phyloP scores from a whole-genome alignment of 2,329 filamentous ascomycete species.

The Colletotrichum simmondsii region DNA sequence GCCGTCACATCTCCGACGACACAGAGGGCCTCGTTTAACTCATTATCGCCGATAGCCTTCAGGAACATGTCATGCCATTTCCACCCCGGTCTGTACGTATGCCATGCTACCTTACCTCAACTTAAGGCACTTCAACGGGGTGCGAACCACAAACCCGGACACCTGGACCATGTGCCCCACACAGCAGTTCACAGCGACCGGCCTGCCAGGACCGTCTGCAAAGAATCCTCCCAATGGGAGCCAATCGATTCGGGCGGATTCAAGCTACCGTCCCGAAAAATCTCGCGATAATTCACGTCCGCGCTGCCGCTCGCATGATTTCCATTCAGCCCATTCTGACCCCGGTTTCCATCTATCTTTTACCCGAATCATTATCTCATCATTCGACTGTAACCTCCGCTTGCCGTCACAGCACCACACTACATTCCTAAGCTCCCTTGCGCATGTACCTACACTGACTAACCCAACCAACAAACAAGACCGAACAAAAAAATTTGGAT shows the following conservation, averaged over 20 bases:
- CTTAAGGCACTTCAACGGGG: neutral
- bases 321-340: constrained; percentile 8
- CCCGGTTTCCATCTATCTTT: neutral
- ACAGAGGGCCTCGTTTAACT: constrained; percentile 18
- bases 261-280: constrained; percentile 32
- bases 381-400: neutral
- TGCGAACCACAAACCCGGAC: constrained; percentile 6
- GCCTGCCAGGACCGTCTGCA: constrained; percentile 6
- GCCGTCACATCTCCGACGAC: neutral
- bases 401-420: neutral
- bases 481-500: neutral
- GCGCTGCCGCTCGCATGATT: constrained; percentile 28
- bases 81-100: neutral
- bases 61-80: constrained; percentile 3
- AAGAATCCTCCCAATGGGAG: constrained; percentile 21
- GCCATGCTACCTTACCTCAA: constrained; percentile 5
- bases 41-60: constrained; percentile 8
- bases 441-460: neutral
- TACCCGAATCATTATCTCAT: constrained; percentile 18
- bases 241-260: constrained; percentile 28
- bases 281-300: constrained; percentile 27
- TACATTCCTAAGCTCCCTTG: neutral
- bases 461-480: neutral
- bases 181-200: constrained; percentile 4
- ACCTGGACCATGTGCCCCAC: constrained; percentile 25